These are phyloP conservation scores for Chrysanthemum seticuspe DNA, from an alignment of 129 eudicot genomes.

Conservation along the genomic window DNA sequence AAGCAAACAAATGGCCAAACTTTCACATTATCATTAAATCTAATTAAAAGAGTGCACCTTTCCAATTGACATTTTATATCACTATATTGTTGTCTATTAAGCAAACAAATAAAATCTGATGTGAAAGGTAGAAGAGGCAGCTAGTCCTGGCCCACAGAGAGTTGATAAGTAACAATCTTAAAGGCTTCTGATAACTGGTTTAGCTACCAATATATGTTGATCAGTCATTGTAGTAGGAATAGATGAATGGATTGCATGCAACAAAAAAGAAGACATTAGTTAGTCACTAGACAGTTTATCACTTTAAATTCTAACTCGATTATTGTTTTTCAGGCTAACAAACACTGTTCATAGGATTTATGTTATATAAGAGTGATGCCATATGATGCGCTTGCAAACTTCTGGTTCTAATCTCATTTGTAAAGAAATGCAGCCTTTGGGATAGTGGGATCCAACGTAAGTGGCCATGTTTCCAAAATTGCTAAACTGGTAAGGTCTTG, in stretches of 20 bases:
- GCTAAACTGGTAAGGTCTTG: slow-evolving; percentile 7
- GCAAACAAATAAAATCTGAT: background rate
- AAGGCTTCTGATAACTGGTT: slow-evolving; percentile 1
- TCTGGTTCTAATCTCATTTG: too few relatives aligned
- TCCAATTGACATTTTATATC: too few relatives aligned
- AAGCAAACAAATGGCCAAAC: too few relatives aligned
- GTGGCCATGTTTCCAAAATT: slow-evolving; percentile 1
- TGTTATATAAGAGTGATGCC: too few relatives aligned
- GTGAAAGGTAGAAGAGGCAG: slow-evolving; percentile 12
- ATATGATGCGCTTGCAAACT: too few relatives aligned
- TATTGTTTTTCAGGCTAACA: too few relatives aligned
- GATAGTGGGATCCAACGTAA: background rate
- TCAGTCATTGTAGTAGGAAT: background rate
- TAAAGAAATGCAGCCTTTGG: too few relatives aligned
- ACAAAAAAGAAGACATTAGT: background rate
- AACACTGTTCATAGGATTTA: too few relatives aligned
- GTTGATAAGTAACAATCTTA: background rate
- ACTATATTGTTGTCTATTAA: background rate
- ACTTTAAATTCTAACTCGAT: background rate
- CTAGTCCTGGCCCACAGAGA: slow-evolving; percentile 11
- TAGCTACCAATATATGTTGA: background rate
- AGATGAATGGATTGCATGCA: background rate
- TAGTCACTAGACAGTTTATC: slow-evolving; percentile 5
- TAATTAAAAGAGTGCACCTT: too few relatives aligned
- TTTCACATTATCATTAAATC: too few relatives aligned